A percentile compares a stretch with the other conserved stretches of the same genome.
Evolutionary conservation across 495 filamentous ascomycete genomes (phyloP).

Genomic region (Tetracladium marchalianum): DNA sequence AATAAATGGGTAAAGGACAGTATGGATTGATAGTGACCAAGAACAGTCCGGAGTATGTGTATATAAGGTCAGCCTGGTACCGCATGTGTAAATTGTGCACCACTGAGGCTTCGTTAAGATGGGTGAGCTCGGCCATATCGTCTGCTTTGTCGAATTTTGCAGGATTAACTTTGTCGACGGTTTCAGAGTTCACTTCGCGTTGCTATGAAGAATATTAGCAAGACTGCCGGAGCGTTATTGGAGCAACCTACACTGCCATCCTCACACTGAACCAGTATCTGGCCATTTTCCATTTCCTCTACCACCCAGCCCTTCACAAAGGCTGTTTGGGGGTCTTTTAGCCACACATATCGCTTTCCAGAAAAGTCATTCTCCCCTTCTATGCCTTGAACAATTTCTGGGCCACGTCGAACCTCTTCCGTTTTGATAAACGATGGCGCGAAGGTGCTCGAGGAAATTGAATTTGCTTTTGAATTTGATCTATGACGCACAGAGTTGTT

Average conservation of each 20-base stretch:
- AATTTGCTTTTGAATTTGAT: constrained; percentile 50
- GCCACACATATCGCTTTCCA: constrained; percentile 97
- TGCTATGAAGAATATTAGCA: constrained; percentile 42
- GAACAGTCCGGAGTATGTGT: constrained; percentile 98
- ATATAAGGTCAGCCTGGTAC: constrained; percentile 93
- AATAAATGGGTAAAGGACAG: constrained; percentile 89
- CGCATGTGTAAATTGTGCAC: constrained; percentile 92
- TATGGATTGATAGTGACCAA: constrained; percentile 97
- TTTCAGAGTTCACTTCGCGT: constrained; percentile 73
- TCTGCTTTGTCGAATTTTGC: constrained; percentile 98
- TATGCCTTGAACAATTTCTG: constrained; percentile 63
- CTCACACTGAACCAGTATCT: constrained; percentile 80
- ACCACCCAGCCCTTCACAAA: constrained; percentile 90
- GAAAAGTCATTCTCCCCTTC: constrained; percentile 98
- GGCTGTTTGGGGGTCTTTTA: constrained; percentile 73
- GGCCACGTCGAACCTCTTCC: constrained; percentile 55
- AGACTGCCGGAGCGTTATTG: background rate
- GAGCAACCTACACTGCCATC: constrained; percentile 68
- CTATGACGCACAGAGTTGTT: constrained; percentile 32
- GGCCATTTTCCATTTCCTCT: constrained; percentile 59
- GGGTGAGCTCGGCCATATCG: constrained; percentile 98
- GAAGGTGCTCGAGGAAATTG: constrained; percentile 60
- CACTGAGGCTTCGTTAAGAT: constrained; percentile 94
- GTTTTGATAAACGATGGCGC: constrained; percentile 91
- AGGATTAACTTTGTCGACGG: constrained; percentile 96